A percentile compares a stretch with the other conserved stretches of the same genome.
Conservation (phyloP, 345 rosid genomes). For the Eucalyptus sp. region DNA sequence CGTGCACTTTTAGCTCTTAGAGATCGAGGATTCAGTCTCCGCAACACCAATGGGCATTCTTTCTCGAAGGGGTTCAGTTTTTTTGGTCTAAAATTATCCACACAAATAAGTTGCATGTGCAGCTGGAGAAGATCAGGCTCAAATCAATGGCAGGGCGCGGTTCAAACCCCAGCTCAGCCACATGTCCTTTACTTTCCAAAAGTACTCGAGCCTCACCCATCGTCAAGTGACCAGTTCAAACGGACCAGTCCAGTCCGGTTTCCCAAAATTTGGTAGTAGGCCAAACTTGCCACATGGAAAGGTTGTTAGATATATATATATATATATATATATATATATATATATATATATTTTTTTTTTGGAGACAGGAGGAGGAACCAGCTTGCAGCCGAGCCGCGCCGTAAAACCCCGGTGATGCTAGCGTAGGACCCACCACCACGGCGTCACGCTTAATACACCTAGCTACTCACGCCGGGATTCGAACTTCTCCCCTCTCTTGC, state of each 20-base stretch:
- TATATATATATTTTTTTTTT: no score
- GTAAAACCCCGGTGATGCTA: no score
- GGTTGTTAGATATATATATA: accelerated
- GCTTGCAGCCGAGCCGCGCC: no score
- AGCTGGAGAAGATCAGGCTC: not conserved
- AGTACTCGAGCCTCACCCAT: not conserved
- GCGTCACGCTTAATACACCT: no score
- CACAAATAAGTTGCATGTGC: not conserved
- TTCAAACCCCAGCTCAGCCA: not conserved
- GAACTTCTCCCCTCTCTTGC: no score
- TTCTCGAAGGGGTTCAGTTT: not conserved
- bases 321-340: no score
- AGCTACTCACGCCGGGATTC: no score
- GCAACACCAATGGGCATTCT: not conserved
- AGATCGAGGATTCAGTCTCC: not conserved
- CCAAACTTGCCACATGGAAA: not conserved
- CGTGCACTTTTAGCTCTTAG: not conserved
- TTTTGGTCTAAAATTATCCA: not conserved
- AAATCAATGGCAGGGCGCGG: not conserved
- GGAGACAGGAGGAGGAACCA: no score
- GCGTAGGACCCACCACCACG: no score
- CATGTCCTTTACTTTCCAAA: not conserved
- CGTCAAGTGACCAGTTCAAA: not conserved
- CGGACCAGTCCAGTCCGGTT: accelerated
- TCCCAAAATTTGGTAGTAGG: accelerated